Evolutionary conservation across 106 monocot species (phyloP), one percentile per base, ranked within the genome.

Genomic region (Vanilla planifolia): DNA sequence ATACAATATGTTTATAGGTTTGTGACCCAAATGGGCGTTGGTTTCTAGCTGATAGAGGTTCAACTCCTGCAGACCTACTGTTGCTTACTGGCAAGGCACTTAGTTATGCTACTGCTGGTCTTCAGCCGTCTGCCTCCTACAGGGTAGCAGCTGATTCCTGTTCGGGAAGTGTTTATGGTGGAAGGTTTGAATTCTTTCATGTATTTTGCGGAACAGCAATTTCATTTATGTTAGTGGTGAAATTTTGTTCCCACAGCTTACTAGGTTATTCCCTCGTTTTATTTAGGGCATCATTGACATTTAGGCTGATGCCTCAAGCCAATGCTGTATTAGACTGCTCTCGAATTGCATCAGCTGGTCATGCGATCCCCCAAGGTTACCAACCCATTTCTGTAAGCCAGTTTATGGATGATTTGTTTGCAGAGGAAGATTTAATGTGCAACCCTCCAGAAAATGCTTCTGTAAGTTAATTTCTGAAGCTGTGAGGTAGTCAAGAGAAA

Each of bases 11-110:
- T 47, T 65, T 48, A 43, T 77, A 93, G 93, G 93, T 93, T 55
- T 89, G 89, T 73, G 89, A 93, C 52, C 84, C 93, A 75, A 89
- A 93, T 75, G 85, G 85, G 37, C 85, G 67, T 67, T 93, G 93
- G 93, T 93, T 79, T 70, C 68, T 75, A 62, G 93, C 88, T 73
- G 93, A 93, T 73, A 61, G 41, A 20, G 44, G 59, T 67, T 71
- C 71, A 33, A 67, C 71, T 34, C 79, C 79, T 64, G 69, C 69
- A 3, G 82, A 89, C 68, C 66, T 93, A 44, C 75, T 93, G 56
- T 67, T 93, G 55, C 69, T 93, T 55, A 89, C 93, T 24, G 93
- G 93, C 33, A 93, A 67, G 62, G 76, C 93, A 27, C 81, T 93
- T 7, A 82, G 82, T 56, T 79, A 89, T 74, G 79, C 72, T 51